Evolutionary conservation across 2,329 filamentous ascomycete genomes (phyloP).

Genomic region (Chrysoporthe deuterocubensis): DNA sequence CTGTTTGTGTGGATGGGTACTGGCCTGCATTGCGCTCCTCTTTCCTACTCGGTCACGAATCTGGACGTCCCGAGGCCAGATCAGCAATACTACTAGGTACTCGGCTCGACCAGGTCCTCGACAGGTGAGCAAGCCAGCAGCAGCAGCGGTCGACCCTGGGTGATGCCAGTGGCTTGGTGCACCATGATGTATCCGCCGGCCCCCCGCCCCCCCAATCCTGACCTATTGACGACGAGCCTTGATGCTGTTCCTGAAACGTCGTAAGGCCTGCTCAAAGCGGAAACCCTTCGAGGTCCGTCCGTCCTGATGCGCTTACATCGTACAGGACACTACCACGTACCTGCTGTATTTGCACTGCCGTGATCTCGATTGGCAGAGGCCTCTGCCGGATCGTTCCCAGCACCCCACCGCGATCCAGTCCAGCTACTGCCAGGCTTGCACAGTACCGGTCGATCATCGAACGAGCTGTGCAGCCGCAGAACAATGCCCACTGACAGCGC

Average conservation of each 20-base stretch:
- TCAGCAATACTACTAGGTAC: not conserved
- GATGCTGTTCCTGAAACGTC: constrained; percentile 2
- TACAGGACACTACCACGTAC: not conserved
- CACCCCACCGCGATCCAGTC: not conserved
- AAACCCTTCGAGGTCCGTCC: not conserved
- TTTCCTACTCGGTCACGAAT: constrained; percentile 2
- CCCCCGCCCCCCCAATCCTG: not conserved
- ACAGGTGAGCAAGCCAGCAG: not conserved
- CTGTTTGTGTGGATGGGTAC: no score
- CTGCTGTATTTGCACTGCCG: no score
- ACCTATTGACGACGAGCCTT: not conserved
- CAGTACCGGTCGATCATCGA: not conserved
- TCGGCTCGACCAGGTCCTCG: not conserved
- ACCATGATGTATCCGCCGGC: no score
- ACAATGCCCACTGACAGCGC: not conserved
- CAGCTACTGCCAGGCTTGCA: not conserved
- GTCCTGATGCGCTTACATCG: not conserved
- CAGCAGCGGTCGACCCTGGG: not conserved
- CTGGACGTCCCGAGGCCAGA: not conserved
- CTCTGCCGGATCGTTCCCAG: no score
- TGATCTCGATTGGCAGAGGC: not conserved
- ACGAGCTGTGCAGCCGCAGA: not conserved
- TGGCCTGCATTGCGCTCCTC: not conserved
- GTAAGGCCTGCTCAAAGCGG: not conserved
- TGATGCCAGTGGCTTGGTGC: not conserved